phyloP scores from a whole-genome alignment of 805 yeast species.

The Hanseniaspora lindneri region DNA sequence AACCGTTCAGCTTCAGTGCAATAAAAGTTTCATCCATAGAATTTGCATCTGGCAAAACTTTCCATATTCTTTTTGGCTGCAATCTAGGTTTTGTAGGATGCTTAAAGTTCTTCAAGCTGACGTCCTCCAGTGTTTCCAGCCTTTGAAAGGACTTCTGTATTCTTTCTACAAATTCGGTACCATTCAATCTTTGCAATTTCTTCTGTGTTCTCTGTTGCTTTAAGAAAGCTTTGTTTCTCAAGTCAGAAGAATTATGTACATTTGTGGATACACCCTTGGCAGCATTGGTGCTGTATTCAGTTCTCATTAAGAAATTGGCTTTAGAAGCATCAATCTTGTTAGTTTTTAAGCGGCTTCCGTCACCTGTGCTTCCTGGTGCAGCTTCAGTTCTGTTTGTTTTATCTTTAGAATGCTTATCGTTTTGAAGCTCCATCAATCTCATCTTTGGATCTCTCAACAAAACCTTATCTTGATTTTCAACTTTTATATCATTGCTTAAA shows the following conservation, averaged over 20 bases:
- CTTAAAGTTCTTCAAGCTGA: conserved; percentile 35
- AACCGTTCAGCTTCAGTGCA: conserved; percentile 49
- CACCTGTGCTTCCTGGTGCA: background rate
- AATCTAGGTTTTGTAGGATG: conserved; percentile 73
- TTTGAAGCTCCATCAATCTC: conserved; percentile 12
- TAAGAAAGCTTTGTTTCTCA: conserved; percentile 17
- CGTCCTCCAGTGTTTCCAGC: conserved; percentile 31
- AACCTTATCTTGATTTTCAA: conserved; percentile 68
- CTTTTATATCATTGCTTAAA: conserved; percentile 31
- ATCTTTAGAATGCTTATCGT: conserved; percentile 9
- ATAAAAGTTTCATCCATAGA: conserved; percentile 69
- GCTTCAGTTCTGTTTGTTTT: conserved; percentile 1
- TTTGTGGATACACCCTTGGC: conserved; percentile 30
- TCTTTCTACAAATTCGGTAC: conserved; percentile 24
- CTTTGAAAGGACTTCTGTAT: conserved; percentile 71
- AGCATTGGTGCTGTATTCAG: conserved; percentile 59
- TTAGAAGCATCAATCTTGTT: conserved; percentile 28
- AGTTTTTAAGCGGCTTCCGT: conserved; percentile 29
- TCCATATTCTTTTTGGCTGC: conserved; percentile 67
- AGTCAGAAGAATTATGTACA: conserved; percentile 19
- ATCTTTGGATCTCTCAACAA: conserved; percentile 61
- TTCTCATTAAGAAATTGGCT: conserved; percentile 78
- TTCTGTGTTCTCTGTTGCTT: conserved; percentile 18
- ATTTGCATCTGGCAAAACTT: conserved; percentile 80
- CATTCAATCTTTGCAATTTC: conserved; percentile 22